These are phyloP conservation scores for Rosellinia necatrix DNA, from an alignment of 2,329 filamentous ascomycete genomes.

Conservation along the genomic window DNA sequence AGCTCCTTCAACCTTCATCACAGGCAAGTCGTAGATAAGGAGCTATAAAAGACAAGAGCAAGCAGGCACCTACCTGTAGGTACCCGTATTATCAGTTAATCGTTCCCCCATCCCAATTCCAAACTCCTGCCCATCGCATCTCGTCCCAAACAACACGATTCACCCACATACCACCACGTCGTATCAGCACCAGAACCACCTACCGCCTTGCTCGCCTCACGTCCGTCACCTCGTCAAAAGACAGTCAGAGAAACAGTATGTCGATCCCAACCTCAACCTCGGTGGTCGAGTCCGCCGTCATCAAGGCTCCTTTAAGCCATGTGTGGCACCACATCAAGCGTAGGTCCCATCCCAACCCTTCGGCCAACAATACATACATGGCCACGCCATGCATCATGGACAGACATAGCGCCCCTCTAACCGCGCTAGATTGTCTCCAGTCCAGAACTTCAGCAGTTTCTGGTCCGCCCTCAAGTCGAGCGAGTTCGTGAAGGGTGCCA, in stretches of 20 bases:
- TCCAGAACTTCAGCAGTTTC: conserved; percentile 70
- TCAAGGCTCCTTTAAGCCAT: conserved; percentile 66
- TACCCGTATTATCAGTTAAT: too few species aligned
- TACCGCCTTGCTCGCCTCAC: too few species aligned
- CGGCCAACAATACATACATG: neutral
- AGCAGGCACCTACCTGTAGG: neutral
- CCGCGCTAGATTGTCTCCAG: conserved; percentile 19
- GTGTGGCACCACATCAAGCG: conserved; percentile 78
- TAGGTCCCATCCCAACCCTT: conserved; percentile 22
- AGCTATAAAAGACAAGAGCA: too few species aligned
- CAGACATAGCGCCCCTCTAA: neutral
- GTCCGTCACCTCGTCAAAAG: neutral
- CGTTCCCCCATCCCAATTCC: too few species aligned
- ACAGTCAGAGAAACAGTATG: conserved; percentile 37
- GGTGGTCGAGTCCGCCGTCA: conserved; percentile 69
- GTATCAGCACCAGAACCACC: too few species aligned
- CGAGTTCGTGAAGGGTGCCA: conserved; percentile 66
- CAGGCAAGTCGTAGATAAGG: too few species aligned
- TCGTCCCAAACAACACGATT: too few species aligned
- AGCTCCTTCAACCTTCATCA: too few species aligned
- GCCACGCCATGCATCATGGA: neutral
- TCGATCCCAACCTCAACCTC: conserved; percentile 69
- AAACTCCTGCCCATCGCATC: too few species aligned
- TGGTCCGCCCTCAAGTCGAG: conserved; percentile 66
- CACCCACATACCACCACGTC: too few species aligned